phyloP scores from a whole-genome alignment of 805 yeast genomes.

The Wickerhamiella shivajii region DNA sequence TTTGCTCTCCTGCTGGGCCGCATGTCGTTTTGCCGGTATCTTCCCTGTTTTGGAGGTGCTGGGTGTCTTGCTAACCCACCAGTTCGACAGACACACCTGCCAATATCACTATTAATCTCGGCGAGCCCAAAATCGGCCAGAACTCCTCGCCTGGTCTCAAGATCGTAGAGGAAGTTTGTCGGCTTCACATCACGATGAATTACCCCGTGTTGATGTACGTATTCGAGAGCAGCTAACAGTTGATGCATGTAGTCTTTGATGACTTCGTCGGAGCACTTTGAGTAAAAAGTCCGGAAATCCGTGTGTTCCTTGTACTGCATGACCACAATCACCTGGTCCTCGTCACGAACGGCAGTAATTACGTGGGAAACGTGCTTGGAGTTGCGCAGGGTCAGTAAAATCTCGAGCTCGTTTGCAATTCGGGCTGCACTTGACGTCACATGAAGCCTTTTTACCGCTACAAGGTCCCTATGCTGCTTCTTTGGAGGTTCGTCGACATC shows the following conservation, averaged over 20 bases:
- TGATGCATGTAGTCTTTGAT: constrained; percentile 71
- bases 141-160: constrained; percentile 55
- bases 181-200: constrained; percentile 92
- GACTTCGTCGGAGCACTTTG: constrained; percentile 66
- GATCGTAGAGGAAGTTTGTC: constrained; percentile 59
- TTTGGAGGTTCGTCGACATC: neutral
- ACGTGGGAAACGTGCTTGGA: constrained; percentile 72
- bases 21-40: constrained; percentile 76
- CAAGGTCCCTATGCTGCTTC: constrained; percentile 25
- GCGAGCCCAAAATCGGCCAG: constrained; percentile 89
- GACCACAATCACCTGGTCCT: constrained; percentile 88
- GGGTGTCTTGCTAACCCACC: constrained; percentile 18
- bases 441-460: constrained; percentile 85
- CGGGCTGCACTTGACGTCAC: constrained; percentile 92
- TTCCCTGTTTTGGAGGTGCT: constrained; percentile 30
- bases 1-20: constrained; percentile 87
- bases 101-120: constrained; percentile 34
- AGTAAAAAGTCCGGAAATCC: constrained; percentile 75
- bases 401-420: constrained; percentile 72
- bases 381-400: constrained; percentile 30
- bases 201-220: constrained; percentile 61
- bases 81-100: constrained; percentile 11
- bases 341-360: constrained; percentile 70
- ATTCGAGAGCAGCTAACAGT: constrained; percentile 56
- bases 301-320: constrained; percentile 83